Evolutionary conservation across 495 filamentous ascomycete genomes (phyloP), one percentile per base, ranked within the genome.

Genomic region (Aspergillus baeticus): DNA sequence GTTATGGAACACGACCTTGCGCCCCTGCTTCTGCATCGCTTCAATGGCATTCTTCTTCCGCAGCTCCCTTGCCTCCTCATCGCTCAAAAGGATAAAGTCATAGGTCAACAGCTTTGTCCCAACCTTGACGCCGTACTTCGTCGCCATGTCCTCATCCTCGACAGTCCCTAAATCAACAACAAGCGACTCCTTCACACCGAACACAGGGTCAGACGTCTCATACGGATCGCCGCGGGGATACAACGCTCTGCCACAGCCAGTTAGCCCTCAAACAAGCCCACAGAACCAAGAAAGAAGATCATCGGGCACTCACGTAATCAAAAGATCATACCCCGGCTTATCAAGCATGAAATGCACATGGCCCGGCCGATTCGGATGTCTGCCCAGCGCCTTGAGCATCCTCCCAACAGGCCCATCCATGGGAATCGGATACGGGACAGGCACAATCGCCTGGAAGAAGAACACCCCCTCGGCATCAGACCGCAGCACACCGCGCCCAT

Each of bases 301-400:
- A n/a, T n/a, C n/a, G n/a, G n/a, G 4, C 42, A 78, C 82, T 58
- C 66, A 87, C 84, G 90, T 93, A 55, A 92, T 81, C 50, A 93
- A 69, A 52, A 84, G 74, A 67, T 92, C 87, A 71, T 84, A 91
- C 0, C 81, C 86, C 63, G 72, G 65, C 71, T 88, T 89, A 58
- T 82, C 80, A 67, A 92, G 89, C 86, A 91, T 91, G 64, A 92
- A 92, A 69, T 92, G 90, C 74, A 93, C 81, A 72, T 94, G 89
- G 17, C 84, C 86, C 18, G 90, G 90, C 49, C 90, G 73, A 76
- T 82, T 90, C 49, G 82, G 80, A 72, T 92, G 90, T 39, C 90
- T 76, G 7, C 77, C 75, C 61, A 94, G 60, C 64, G 63, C 65
- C 66, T 70, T 69, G 62, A 93, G 70, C 62, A 93, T 73, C 73